A percentile compares a stretch with the other conserved stretches of the same genome.
phyloP scores from a whole-genome alignment of 2,329 filamentous ascomycete genomes.

The Hymenoscyphus scutula region DNA sequence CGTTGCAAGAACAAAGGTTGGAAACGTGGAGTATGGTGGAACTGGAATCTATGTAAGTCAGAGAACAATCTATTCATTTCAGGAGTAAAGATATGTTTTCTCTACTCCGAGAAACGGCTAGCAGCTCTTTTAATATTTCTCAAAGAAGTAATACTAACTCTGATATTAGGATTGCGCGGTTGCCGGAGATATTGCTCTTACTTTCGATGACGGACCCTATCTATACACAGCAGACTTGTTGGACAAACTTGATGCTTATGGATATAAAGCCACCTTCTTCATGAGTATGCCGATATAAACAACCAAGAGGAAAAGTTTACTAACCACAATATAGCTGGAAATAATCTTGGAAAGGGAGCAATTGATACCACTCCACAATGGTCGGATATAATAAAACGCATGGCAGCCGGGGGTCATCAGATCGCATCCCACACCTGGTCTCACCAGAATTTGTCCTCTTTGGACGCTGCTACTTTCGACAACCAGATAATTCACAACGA shows the following conservation, averaged over 20 bases:
- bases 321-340: constrained; percentile 40
- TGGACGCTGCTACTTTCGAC: constrained; percentile 43
- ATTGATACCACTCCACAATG: constrained; percentile 38
- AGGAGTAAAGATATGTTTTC: no score
- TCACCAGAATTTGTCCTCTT: constrained; percentile 47
- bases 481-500: constrained; percentile 53
- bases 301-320: neutral
- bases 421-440: constrained; percentile 58
- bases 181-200: constrained; percentile 62
- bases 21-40: constrained; percentile 55
- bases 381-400: constrained; percentile 44
- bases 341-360: constrained; percentile 46
- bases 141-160: no score
- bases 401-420: constrained; percentile 48
- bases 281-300: constrained; percentile 48
- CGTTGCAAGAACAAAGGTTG: constrained; percentile 49
- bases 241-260: constrained; percentile 52
- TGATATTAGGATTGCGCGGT: no score
- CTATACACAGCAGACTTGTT: constrained; percentile 55
- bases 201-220: constrained; percentile 67
- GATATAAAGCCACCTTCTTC: constrained; percentile 62
- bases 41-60: constrained; percentile 56
- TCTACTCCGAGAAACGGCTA: no score
- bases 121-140: no score
- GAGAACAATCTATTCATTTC: no score